Percentiles rank a stretch among this genome's conserved stretches.
Evolutionary conservation across 148 eudicot genomes (phyloP).

Genomic region (Rhododendron henanense): DNA sequence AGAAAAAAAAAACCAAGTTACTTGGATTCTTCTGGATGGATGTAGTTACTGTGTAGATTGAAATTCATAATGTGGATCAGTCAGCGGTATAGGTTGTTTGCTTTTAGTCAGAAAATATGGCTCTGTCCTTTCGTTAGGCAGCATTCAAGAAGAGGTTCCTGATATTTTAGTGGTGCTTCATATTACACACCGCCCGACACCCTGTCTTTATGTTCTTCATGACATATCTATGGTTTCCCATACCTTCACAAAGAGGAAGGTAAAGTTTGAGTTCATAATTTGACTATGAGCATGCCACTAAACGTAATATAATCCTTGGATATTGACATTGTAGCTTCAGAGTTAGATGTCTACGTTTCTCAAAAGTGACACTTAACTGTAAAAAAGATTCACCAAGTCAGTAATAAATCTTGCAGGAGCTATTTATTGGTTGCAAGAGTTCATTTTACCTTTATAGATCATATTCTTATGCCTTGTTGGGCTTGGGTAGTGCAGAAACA

Average conservation of each 20-base stretch:
- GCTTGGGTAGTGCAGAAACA: slow-evolving; percentile 63
- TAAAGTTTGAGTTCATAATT: not conserved
- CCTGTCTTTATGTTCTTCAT: not conserved
- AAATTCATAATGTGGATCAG: not conserved
- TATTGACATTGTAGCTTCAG: not conserved
- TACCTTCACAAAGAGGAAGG: not conserved
- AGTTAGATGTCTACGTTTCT: not conserved
- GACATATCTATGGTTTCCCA: not conserved
- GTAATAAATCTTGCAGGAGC: not conserved
- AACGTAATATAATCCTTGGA: not conserved
- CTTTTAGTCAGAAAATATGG: not conserved
- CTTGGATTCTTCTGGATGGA: not conserved
- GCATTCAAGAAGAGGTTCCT: not conserved
- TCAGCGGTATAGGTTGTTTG: not conserved
- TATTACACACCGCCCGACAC: not conserved
- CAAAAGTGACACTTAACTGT: not conserved
- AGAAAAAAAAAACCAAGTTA: not conserved
- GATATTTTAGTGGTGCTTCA: not conserved
- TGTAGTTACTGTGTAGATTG: not conserved
- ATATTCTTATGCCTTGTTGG: not conserved
- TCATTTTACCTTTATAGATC: not conserved
- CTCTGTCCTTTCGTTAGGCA: not conserved
- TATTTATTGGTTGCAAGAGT: not conserved
- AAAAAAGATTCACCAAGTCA: not conserved
- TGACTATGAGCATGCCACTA: not conserved